Percentiles rank a stretch among this genome's conserved stretches.
phyloP scores from a whole-genome alignment of 2,329 filamentous ascomycete genomes.

The Lachnellula arida region DNA sequence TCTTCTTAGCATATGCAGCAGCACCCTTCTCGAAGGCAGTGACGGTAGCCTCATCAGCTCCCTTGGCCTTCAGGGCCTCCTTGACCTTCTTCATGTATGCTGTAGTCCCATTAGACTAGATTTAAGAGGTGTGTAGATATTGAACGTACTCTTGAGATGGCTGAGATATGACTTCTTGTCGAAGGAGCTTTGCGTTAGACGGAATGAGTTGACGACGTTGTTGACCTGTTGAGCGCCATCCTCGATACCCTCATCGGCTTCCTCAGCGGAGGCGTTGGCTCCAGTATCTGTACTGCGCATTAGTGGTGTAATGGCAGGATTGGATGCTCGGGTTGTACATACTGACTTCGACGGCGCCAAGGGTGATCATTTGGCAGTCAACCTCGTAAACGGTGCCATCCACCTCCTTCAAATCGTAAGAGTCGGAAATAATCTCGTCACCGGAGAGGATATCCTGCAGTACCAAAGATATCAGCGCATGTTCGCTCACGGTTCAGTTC shows the following conservation, averaged over 20 bases:
- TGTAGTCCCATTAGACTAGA: slow-evolving; percentile 33
- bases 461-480: slow-evolving; percentile 9
- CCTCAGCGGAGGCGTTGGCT: slow-evolving; percentile 96
- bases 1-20: slow-evolving; percentile 67
- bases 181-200: slow-evolving; percentile 70
- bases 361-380: slow-evolving; percentile 84
- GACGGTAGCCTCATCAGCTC: slow-evolving; percentile 60
- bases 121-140: neutral
- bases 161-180: slow-evolving; percentile 83
- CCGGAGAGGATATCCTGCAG: slow-evolving; percentile 77
- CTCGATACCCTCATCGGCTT: slow-evolving; percentile 70
- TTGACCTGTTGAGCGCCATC: slow-evolving; percentile 72
- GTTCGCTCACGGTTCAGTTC: slow-evolving; percentile 2
- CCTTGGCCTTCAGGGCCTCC: slow-evolving; percentile 58
- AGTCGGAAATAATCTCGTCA: slow-evolving; percentile 97
- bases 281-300: slow-evolving; percentile 61
- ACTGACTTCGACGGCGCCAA: slow-evolving; percentile 72
- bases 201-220: slow-evolving; percentile 91
- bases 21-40: slow-evolving; percentile 77
- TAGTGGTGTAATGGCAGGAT: slow-evolving; percentile 5
- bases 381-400: slow-evolving; percentile 82
- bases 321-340: slow-evolving; percentile 20
- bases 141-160: slow-evolving; percentile 74
- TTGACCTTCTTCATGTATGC: slow-evolving; percentile 93
- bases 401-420: slow-evolving; percentile 75